Base-by-base conservation (phyloP, 768 basidiomycete species). In the Kwoniella mangroviensis region DNA sequence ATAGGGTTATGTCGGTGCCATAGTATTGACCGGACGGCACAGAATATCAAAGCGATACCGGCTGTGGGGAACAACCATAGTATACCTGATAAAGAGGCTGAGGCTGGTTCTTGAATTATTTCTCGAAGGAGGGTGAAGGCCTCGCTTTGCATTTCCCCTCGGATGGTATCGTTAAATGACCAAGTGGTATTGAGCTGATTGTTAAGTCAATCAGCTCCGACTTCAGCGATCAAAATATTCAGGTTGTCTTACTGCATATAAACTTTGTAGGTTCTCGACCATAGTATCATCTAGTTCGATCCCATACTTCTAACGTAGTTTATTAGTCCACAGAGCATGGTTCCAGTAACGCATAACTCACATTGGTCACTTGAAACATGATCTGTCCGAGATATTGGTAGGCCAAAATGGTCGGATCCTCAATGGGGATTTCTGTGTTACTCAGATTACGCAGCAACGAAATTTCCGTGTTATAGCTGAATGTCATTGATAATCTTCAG, bases 1-100 rank as follows among this genome's bases (percentile, higher is more conserved):
- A 63, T 22, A 7, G 70, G 63, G 13, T 67, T 11, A 59, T 43
- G 28, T 21, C 49, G 43, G 49, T 75, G 64, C 78, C 76, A 79
- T 49, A 77, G 17, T 57, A 76, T 69, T 22, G 75, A 71, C 4
- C 79, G 68, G 11, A 63, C 0, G 17, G 62, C 19, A 34, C 58
- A 60, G n/a, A 67, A 55, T 3, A 65, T 24, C 22, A 72, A 10
- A 19, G 59, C 61, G 2, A 21, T 64, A 24, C 78, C 79, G 10
- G 79, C 75, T 5, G 73, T 67, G 7, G 79, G 79, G 51, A 75
- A 75, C 9, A 80, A 59, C 79, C 79, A 80, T 45, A 78, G 52
- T 22, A 72, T 68, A 15, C 79, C 79, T 11, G 68, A 73, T 13
- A 76, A 60, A 11, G 71, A 63, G 3, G 68, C 49, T 19, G 71